Percentiles rank a stretch among this genome's conserved stretches.
Conservation (phyloP, 108 stramenopile species). For the Epipyxis sp. region DNA sequence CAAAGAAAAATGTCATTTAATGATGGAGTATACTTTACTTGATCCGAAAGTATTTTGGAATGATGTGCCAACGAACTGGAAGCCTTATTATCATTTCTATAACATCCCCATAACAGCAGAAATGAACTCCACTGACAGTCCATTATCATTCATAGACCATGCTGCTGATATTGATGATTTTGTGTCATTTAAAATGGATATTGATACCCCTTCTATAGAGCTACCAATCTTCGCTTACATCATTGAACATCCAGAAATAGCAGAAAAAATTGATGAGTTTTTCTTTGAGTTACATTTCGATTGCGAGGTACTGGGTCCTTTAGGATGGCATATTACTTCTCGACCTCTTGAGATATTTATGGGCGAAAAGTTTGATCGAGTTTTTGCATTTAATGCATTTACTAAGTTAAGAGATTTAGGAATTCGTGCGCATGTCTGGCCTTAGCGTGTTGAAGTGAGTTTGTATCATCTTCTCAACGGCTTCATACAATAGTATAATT, state of each 20-base stretch:
- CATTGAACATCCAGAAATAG: neutral
- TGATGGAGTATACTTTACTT: conserved; percentile 12
- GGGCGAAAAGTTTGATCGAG: neutral
- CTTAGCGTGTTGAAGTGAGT: too few relatives aligned
- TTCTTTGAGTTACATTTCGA: conserved; percentile 29
- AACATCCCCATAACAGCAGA: neutral
- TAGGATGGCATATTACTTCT: neutral
- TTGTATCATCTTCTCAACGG: too few relatives aligned
- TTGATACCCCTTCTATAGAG: conserved; percentile 7
- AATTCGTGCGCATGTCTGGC: conserved; percentile 15
- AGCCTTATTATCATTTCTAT: conserved; percentile 1
- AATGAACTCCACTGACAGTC: neutral
- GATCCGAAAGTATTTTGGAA: neutral
- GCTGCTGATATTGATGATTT: neutral
- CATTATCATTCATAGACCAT: neutral
- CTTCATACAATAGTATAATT: too few relatives aligned
- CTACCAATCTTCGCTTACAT: neutral
- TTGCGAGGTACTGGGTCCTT: neutral
- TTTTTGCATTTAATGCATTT: neutral
- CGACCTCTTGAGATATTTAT: neutral
- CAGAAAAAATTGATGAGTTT: neutral
- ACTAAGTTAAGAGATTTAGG: neutral
- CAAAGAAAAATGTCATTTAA: neutral
- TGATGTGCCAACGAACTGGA: neutral
- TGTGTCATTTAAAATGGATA: conserved; percentile 22